Base-by-base conservation (phyloP, 1,284 basidiomycete genomes). In the Ceratorhiza oryzae-sativae region DNA sequence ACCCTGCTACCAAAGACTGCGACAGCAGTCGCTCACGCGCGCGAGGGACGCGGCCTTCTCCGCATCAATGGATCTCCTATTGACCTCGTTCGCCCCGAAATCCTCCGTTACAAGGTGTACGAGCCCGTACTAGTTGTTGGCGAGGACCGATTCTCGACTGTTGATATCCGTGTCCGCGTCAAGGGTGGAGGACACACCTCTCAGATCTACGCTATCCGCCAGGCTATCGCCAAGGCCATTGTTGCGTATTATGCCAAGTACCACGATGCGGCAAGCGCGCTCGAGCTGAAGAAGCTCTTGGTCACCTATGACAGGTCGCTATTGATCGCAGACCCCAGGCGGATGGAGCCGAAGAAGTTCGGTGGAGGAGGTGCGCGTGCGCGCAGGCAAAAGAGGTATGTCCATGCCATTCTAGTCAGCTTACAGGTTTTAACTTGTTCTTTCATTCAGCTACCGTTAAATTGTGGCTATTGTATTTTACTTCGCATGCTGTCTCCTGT, bases 141-240 rank as follows among this genome's bases (percentile, higher is more conserved):
- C 76, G 90, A 94, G 80, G 94, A 96, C 72, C 86, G 90, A 72
- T 94, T 97, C 80, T 83, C 86, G 74, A 85, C 86, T 77, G 86
- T 99, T 79, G 97, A 99, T 85, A 96, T 99, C 84, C 94, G 97
- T 78, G 93, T 99, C 74, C 94, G 96, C 73, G 97, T 98, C 77
- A 97, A 96, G 84, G 97, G 97, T 84, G 97, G 97, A 89, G 97
- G 97, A 84, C 97, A 98, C 87, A 96, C 95, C 76, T 98, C 97
- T 75, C 97, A 99, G 84, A 88, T 99, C 77, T 99, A 99, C 84
- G 97, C 97, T 77, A 95, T 99, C 83, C 95, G 97, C 78, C 97
- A 99, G 86, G 97, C 97, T 61, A 97, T 99, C 79, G 92, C 95
- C 79, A 99, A 98, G 87, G 96, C 97, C 74, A 84, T 99, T 76